Evolutionary conservation across 192 early-diverging fungal species (phyloP), one percentile per base, ranked within the genome.

Genomic region (Backusella tarrabulga): DNA sequence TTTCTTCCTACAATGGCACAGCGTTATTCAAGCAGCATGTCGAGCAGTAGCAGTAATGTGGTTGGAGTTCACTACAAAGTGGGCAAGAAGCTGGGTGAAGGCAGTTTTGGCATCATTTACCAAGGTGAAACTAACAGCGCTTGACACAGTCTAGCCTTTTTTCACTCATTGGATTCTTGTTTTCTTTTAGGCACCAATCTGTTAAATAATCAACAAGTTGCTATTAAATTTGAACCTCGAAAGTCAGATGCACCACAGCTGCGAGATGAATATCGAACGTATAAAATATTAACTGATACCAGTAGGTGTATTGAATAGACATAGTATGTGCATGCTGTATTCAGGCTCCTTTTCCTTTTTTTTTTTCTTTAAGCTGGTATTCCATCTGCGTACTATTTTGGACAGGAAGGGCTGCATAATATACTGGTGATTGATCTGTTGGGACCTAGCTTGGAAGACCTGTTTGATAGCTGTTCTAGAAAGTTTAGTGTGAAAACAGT

Each of bases 191-290:
- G 95, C 23, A 86, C 90, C 73, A 95, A 98, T 83, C 85, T 98
- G 75, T 73, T 96, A 63, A 95, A 94, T 83, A 97, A 96, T 81
- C 90, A 91, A 79, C 95, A 91, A 70, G 93, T 98, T 12, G 97
- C 97, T 69, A 97, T 99, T 85, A 99, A 99, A 86, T 99, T 99
- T 83, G 85, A 99, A 87, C 94, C 95, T 73, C 88, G 97, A 78
- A 99, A 99, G 86, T 93, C 92, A 70, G 97, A 99, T 75, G 97
- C 97, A 32, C 97, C 97, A 7, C 97, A 99, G 84, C 89, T 99
- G 42, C 88, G 95, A 50, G 97, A 99, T 80, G 97, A 99, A 84
- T 98, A 94, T 80, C 83, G 95, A 72, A 96, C 95, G 44, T 99
- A 97, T 88, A 96, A 96, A 82, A 93, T 99, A 52, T 87, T 99